Conservation (phyloP, 2,329 filamentous ascomycete species). For the Hymenoscyphus fraxineus region DNA sequence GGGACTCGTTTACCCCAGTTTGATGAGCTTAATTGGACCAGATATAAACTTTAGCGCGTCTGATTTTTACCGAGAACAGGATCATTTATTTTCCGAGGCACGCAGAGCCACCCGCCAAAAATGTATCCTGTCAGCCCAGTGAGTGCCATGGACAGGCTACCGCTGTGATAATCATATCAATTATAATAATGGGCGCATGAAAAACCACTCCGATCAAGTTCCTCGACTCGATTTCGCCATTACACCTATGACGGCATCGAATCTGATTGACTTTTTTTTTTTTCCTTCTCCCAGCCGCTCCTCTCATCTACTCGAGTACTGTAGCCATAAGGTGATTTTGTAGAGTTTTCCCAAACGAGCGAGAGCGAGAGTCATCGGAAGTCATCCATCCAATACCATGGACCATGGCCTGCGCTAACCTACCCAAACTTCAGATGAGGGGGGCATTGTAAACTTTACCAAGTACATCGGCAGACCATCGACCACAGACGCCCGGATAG, state of each 20-base stretch:
- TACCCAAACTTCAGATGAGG: not conserved
- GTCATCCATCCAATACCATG: no score
- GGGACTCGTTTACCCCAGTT: constrained; percentile 19
- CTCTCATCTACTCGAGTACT: not conserved
- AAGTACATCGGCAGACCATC: constrained; percentile 1
- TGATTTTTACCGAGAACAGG: not conserved
- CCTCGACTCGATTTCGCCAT: constrained; percentile 8
- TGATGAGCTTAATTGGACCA: constrained; percentile 25
- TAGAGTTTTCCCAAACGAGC: constrained; percentile 1
- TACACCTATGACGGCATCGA: constrained; percentile 26
- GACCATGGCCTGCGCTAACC: no score
- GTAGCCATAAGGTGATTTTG: constrained; percentile 6
- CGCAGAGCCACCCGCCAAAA: not conserved
- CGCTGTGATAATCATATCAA: constrained; percentile 3
- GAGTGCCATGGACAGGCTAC: not conserved
- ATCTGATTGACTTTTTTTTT: constrained; percentile 14
- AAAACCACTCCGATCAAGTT: not conserved
- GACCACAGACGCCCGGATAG: not conserved
- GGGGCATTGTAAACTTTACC: constrained; percentile 5
- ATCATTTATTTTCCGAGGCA: constrained; percentile 3
- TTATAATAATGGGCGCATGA: not conserved
- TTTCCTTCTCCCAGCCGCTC: not conserved
- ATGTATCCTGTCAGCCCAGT: not conserved
- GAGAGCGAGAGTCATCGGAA: not conserved
- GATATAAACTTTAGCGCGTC: constrained; percentile 9